phyloP scores from a whole-genome alignment of 495 filamentous ascomycete genomes.

The Cercophora samala region DNA sequence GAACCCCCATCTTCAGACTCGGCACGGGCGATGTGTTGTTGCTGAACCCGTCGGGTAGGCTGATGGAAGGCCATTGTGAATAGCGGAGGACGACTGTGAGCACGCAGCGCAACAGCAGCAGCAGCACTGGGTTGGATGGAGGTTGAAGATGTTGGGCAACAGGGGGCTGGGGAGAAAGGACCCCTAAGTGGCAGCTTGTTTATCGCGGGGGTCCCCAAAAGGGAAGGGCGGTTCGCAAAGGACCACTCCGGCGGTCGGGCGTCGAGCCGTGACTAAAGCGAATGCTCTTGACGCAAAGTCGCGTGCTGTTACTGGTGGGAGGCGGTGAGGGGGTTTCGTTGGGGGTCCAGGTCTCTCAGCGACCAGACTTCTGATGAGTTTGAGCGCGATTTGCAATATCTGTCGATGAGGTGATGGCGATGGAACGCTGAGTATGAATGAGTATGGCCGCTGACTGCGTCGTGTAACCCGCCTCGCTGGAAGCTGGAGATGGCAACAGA shows the following conservation, averaged over 20 bases:
- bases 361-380: background rate
- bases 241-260: conserved; percentile 10
- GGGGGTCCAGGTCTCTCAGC: background rate
- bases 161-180: conserved; percentile 1
- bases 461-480: conserved; percentile 1
- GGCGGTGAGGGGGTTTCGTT: conserved; percentile 10
- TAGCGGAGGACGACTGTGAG: background rate
- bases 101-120: conserved; percentile 9
- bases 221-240: conserved; percentile 11
- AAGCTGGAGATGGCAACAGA: background rate
- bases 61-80: conserved; percentile 77
- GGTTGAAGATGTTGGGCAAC: background rate
- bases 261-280: conserved; percentile 6
- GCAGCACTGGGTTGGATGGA: background rate
- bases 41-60: conserved; percentile 57
- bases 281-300: conserved; percentile 3
- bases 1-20: conserved; percentile 45
- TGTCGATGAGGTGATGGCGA: conserved; percentile 13
- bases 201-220: conserved; percentile 11
- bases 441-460: conserved; percentile 2
- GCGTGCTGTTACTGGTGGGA: conserved; percentile 7
- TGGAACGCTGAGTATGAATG: background rate
- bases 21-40: conserved; percentile 48
- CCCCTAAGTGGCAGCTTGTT: conserved; percentile 6
- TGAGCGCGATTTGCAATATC: background rate